Evolutionary conservation across 768 basidiomycete genomes (phyloP).

Genomic region (Kwoniella europaea): DNA sequence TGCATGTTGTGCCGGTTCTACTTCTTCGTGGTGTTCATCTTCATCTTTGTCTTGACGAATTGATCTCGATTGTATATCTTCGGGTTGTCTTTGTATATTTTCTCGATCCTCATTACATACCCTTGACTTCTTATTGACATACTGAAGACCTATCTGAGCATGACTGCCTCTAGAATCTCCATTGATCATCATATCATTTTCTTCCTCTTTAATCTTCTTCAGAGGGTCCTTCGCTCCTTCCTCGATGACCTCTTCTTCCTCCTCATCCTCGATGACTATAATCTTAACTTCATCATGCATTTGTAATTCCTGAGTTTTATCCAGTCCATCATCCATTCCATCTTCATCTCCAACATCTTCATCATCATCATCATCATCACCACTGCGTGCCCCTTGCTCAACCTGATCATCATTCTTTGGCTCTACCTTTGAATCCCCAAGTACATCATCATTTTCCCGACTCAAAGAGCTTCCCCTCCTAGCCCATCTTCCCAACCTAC

Average conservation of each 20-base stretch:
- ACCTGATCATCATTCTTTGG: neutral
- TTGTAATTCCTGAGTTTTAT: neutral
- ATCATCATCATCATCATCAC: neutral
- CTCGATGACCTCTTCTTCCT: constrained; percentile 6
- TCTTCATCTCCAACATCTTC: neutral
- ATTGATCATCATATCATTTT: neutral
- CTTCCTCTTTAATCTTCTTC: neutral
- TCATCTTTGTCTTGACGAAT: too few relatives aligned
- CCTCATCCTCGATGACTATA: constrained; percentile 1
- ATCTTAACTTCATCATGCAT: constrained; percentile 2
- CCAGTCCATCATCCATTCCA: constrained; percentile 8
- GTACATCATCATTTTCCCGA: neutral
- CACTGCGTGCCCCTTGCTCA: neutral
- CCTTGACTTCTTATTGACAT: too few relatives aligned
- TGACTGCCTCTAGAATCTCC: neutral
- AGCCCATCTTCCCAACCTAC: constrained; percentile 7
- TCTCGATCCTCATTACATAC: too few relatives aligned
- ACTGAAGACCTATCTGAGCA: too few relatives aligned
- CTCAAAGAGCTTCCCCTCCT: neutral
- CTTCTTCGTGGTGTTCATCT: constrained; percentile 5
- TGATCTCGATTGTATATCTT: too few relatives aligned
- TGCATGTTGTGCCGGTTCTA: neutral
- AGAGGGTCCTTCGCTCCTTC: neutral
- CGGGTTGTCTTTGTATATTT: too few relatives aligned
- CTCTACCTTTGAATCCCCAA: neutral